Evolutionary conservation across 306 rosid genomes (phyloP).

Genomic region (Medicago ruthenica): DNA sequence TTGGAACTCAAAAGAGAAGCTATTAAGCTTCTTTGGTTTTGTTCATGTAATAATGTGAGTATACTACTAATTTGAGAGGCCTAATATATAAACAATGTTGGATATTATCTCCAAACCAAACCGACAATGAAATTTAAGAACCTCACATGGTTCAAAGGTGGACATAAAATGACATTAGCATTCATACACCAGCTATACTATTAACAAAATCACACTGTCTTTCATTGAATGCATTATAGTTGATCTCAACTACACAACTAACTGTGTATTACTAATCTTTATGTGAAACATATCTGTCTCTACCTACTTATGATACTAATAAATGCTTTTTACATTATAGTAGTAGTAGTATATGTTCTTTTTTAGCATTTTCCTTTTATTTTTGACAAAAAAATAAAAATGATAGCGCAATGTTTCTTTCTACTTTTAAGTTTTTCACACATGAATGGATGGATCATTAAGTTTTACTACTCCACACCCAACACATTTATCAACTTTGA

Average conservation of each 20-base stretch:
- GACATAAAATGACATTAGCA: slow-evolving; percentile 56
- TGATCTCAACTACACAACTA: slow-evolving; percentile 57
- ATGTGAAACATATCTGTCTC: slow-evolving; percentile 40
- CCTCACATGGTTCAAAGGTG: slow-evolving; percentile 70
- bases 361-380: no score
- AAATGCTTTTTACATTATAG: slow-evolving; percentile 48
- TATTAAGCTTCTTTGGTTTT: slow-evolving; percentile 34
- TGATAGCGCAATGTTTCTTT: slow-evolving; percentile 8
- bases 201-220: slow-evolving; percentile 36
- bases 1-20: slow-evolving; percentile 39
- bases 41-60: slow-evolving; percentile 12
- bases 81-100: slow-evolving; percentile 51
- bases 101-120: not conserved
- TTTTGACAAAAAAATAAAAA: no score
- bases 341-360: not conserved
- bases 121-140: slow-evolving; percentile 66
- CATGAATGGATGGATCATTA: slow-evolving; percentile 29
- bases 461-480: slow-evolving; percentile 16
- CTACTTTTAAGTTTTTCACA: slow-evolving; percentile 12
- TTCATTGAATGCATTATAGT: slow-evolving; percentile 54
- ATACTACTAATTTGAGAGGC: not conserved
- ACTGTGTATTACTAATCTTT: not conserved
- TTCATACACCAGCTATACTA: slow-evolving; percentile 40
- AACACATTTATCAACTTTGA: not conserved
- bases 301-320: slow-evolving; percentile 62